Evolutionary conservation across 306 rosid genomes (phyloP).

Genomic region (Fagus crenata): DNA sequence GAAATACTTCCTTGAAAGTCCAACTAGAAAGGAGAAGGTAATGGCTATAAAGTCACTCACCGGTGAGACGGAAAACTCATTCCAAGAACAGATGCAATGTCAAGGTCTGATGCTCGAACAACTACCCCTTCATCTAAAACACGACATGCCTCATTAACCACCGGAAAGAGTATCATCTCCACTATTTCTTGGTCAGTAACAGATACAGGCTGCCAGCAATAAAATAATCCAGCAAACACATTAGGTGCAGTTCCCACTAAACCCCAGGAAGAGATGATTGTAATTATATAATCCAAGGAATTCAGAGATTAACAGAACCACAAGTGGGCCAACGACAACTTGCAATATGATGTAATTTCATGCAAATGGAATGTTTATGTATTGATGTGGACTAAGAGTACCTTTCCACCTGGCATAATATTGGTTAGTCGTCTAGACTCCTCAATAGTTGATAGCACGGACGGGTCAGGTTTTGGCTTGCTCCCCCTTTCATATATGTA

Average conservation of each 20-base stretch:
- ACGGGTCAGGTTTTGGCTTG: conserved; percentile 82
- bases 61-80: conserved; percentile 94
- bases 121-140: conserved; percentile 81
- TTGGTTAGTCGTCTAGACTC: conserved; percentile 66
- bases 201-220: conserved; percentile 57
- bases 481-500: conserved; percentile 77
- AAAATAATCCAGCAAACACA: conserved; percentile 15
- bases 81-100: conserved; percentile 89
- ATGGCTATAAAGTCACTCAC: conserved; percentile 33
- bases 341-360: conserved; percentile 4
- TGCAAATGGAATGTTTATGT: conserved; percentile 16
- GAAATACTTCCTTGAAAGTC: not conserved
- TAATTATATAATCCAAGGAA: not conserved
- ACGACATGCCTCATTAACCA: conserved; percentile 94
- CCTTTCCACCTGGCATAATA: conserved; percentile 84
- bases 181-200: conserved; percentile 83
- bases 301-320: conserved; percentile 10
- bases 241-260: conserved; percentile 15
- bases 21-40: conserved; percentile 4
- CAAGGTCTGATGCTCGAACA: conserved; percentile 85
- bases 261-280: conserved; percentile 6
- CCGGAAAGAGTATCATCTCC: conserved; percentile 93
- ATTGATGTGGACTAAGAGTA: conserved; percentile 31
- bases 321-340: conserved; percentile 11
- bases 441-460: conserved; percentile 65